Base-by-base conservation (phyloP, 768 basidiomycete species). In the Lactarius deliciosus region DNA sequence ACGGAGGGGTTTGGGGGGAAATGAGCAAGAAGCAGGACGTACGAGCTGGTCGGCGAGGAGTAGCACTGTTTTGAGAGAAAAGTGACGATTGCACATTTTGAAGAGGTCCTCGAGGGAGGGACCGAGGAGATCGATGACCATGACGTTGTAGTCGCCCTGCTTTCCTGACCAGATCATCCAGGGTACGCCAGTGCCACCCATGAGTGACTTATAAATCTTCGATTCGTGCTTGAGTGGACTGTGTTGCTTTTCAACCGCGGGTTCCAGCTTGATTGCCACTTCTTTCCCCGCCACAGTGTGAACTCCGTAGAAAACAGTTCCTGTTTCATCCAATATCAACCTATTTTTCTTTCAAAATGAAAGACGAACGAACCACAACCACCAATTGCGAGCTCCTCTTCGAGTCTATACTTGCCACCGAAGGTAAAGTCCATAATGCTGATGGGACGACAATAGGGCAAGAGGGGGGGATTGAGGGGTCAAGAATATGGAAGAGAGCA, bases 111-210 rank as follows among this genome's bases (percentile, higher is more conserved):
- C 92, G 59, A 94, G 80, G 3, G 88, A 89, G 3, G 96, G 94
- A 0, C 96, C 96, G 45, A 99, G 85, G 32, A 98, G 85, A 81
- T 98, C 96, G 74, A 98, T 94, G 74, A 98, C 92, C 84, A 99
- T 92, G 72, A 98, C 95, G 74, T 98, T 98, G 79, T 95, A 98
- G 76, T 95, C 88, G 36, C 90, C 96, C 74, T 96, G 89, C 68
- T 86, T 89, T 36, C 94, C 94, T 5, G 89, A 92, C 87, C 92
- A 94, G 82, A 94, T 88, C 69, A 95, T 90, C 86, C 91, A 94
- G 0, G 93, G 93, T 0, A 96, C 91, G 47, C 93, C 93, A 32
- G 89, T 86, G 57, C 90, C 92, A 53, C 94, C 93, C 83, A 90
- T 91, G 68, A 96, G 84, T 0, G 89, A 88, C 79, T 93, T 94